Conservation (phyloP, 1,284 basidiomycete species). For the Laetiporus sulphureus region DNA sequence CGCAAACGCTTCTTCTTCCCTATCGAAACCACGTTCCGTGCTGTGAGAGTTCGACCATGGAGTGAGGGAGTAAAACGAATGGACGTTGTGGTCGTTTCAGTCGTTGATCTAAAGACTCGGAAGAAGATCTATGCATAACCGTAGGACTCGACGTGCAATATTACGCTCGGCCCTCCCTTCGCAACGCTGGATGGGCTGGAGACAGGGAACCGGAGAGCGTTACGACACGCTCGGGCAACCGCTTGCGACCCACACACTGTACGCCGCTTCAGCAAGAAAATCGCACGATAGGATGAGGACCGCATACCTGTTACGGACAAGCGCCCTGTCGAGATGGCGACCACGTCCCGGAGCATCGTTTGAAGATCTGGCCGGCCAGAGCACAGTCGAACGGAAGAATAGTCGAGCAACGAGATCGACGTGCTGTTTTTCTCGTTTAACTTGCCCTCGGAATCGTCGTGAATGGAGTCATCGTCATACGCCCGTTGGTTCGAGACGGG, state of each 20-base stretch:
- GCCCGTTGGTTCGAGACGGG: constrained; percentile 2
- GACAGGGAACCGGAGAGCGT: constrained; percentile 30
- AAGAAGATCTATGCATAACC: too few relatives aligned
- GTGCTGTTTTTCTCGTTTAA: constrained; percentile 8
- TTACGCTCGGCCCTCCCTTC: constrained; percentile 35
- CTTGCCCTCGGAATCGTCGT: constrained; percentile 7
- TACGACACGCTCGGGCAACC: constrained; percentile 32
- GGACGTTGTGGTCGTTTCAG: too few relatives aligned
- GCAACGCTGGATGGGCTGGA: constrained; percentile 30
- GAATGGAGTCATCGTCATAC: constrained; percentile 16
- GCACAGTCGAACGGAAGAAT: constrained; percentile 18
- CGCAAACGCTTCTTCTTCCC: too few relatives aligned
- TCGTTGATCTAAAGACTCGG: too few relatives aligned
- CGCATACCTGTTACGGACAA: constrained; percentile 37
- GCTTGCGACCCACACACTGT: constrained; percentile 43
- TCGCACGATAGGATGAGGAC: too few relatives aligned
- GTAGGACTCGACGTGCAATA: constrained; percentile 42
- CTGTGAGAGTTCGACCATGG: too few relatives aligned
- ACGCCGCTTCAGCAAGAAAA: neutral
- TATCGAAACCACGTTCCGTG: too few relatives aligned
- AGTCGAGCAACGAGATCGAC: constrained; percentile 15
- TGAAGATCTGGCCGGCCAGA: constrained; percentile 28
- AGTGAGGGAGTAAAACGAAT: too few relatives aligned
- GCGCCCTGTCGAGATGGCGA: constrained; percentile 14
- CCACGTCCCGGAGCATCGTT: constrained; percentile 21